A percentile compares a stretch with the other conserved stretches of the same genome.
phyloP scores from a whole-genome alignment of 495 filamentous ascomycete species.

The Patellaria atrata region DNA sequence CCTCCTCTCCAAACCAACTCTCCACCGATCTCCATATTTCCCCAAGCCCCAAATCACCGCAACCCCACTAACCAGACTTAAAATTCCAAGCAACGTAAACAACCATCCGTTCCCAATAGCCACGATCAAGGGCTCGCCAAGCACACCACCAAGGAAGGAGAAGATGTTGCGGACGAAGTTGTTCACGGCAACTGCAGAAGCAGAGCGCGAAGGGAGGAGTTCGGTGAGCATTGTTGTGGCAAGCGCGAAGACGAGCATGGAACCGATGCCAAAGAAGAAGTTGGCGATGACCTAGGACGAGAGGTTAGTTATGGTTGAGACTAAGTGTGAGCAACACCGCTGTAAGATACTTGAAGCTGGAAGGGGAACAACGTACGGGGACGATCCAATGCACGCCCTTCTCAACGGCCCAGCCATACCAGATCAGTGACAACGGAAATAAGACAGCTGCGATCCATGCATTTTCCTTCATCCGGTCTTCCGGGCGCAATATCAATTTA shows the following conservation, averaged over 20 bases:
- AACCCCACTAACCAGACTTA: conserved; percentile 36
- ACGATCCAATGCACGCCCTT: conserved; percentile 45
- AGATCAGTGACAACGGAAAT: conserved; percentile 53
- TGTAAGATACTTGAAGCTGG: not conserved
- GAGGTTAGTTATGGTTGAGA: conserved; percentile 6
- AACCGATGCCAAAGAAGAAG: conserved; percentile 77
- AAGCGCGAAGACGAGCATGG: conserved; percentile 68
- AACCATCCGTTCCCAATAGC: conserved; percentile 83
- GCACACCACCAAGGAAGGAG: conserved; percentile 57
- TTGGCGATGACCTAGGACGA: conserved; percentile 50
- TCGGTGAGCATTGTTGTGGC: conserved; percentile 39
- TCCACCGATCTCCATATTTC: conserved; percentile 51
- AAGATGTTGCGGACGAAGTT: conserved; percentile 80
- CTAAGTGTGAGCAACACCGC: not conserved
- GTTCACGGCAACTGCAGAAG: conserved; percentile 68
- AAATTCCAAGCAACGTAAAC: conserved; percentile 61
- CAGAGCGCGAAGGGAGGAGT: conserved; percentile 68
- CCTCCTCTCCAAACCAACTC: too few relatives aligned
- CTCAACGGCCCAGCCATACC: conserved; percentile 53
- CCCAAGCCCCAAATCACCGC: conserved; percentile 51
- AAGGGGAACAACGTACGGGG: conserved; percentile 36
- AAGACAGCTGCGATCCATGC: conserved; percentile 66
- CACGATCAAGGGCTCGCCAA: conserved; percentile 62
- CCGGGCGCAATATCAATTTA: conserved; percentile 56
- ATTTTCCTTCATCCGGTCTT: conserved; percentile 85